Evolutionary conservation across 305 asterid species (phyloP), one percentile per base, ranked within the genome.

Genomic region (Plantago lanceolata): DNA sequence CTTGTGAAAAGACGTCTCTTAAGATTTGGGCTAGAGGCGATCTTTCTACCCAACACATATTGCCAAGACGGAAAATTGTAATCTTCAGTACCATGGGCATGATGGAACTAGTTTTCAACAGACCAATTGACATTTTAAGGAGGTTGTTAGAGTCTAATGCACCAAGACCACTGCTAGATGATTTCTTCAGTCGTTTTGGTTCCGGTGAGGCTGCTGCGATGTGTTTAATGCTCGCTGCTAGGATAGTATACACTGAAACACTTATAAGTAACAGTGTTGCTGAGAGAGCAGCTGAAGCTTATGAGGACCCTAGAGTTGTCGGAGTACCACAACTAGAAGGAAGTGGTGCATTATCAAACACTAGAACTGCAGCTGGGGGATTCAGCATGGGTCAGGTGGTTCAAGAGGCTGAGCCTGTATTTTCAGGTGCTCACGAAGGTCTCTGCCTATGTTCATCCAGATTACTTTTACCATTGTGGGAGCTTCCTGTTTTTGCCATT

Each of bases 381-480:
- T 90, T 93, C 86, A 93, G 96, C 88, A 93, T 93, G 97, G 99
- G 97, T 15, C 99, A 90, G 82, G 99, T 93, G 60, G 95, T 88
- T 75, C 97, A 93, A 78, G 96, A 90, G 61, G 95, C 96, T 24
- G 97, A 94, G 76, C 97, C 96, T 59, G 85, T 90, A 33, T 94
- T 90, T 79, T 94, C 99, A 45, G 96, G 95, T 71, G 94, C 97
- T 79, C 85, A 88, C 63, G 96, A 94, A 69, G 99, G 99, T 64
- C 93, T 94, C 35, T 88, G 96, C 69, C 76, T 94, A 67, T 88
- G 96, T 76, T 76, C 99, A 57, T 94, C 99, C 54, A 87, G 99
- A 76, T 80, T 94, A 68, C 93, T 94, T 61, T 64, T 90, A 65
- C 99, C 99, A 24, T 67, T 94, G 65, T 94, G 99, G 99, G 95